Base-by-base conservation (phyloP, 2,329 filamentous ascomycete genomes). In the Scedosporium apiospermum region DNA sequence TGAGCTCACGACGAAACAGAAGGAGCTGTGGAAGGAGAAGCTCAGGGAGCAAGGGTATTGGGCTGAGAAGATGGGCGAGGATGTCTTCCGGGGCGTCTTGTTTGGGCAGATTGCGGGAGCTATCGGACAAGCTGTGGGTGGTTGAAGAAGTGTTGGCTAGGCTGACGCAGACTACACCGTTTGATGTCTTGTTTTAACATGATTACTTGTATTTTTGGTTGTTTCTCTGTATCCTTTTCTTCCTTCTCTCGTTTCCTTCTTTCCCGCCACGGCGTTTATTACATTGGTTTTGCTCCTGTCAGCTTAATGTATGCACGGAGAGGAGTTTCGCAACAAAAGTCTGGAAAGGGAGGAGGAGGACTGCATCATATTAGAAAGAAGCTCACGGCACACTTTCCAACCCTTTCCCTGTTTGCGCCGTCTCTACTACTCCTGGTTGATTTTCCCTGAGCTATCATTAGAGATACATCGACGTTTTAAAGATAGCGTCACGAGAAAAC, bases 21-120 rank as follows among this genome's bases (percentile, higher is more conserved):
- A 84, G 71, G 75, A 78, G 60, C 76, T 78, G 18, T 96, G 91
- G 91, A 91, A 86, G 75, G 74, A 82, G 67, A 83, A 81, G 70
- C 79, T 96, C 42, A 78, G 79, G 62, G 80, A 87, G 62, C 87
- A 89, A 0, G 91, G 91, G 0, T 84, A 91, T 66, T 96, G 90
- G 91, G 83, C 84, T n/a, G 86, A 88, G 70, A 80, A 84, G 44
- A 89, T 93, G 79, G 89, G 90, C 2, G 90, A 93, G 77, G 81
- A 79, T 9, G 83, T 95, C 34, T 82, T 96, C 67, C 86, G 87
- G 74, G 89, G 90, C 2, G 83, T 96, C 38, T 76, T 96, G 65
- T 96, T 96, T 74, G 84, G 86, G 21, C 83, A 91, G 74, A 78
- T 90, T 66, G 88, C 83, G 1, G 88, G 83, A 2, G 76, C 80